phyloP scores from a whole-genome alignment of 306 rosid genomes.

The Vigna unguiculata region DNA sequence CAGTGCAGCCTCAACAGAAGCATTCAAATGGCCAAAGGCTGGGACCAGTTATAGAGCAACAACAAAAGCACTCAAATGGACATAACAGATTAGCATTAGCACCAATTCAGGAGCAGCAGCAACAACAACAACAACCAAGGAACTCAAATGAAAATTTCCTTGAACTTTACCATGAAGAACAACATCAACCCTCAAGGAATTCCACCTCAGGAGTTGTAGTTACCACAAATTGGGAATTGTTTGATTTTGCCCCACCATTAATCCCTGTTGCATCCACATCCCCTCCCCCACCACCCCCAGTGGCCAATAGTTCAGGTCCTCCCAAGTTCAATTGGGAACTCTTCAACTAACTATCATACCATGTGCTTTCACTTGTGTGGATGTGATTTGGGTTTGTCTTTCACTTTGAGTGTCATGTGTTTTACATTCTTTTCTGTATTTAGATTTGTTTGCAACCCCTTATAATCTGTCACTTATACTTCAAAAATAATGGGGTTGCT shows the following conservation, averaged over 20 bases:
- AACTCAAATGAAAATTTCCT: slow-evolving; percentile 46
- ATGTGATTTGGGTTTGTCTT: slow-evolving; percentile 66
- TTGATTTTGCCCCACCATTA: slow-evolving; percentile 66
- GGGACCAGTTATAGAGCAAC: slow-evolving; percentile 64
- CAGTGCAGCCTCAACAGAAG: slow-evolving; percentile 45
- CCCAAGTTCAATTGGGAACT: slow-evolving; percentile 90
- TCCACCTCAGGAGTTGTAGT: slow-evolving; percentile 73
- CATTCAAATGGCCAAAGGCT: slow-evolving; percentile 57
- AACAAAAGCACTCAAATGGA: slow-evolving; percentile 43
- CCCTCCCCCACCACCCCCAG: neutral
- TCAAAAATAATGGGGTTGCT: slow-evolving; percentile 75
- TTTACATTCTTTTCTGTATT: slow-evolving; percentile 85
- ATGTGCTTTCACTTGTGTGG: slow-evolving; percentile 55
- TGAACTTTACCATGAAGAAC: slow-evolving; percentile 36
- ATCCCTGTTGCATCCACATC: slow-evolving; percentile 52
- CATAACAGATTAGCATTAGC: slow-evolving; percentile 42
- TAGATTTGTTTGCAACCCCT: slow-evolving; percentile 67
- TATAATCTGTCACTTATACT: slow-evolving; percentile 51
- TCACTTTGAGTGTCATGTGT: slow-evolving; percentile 62
- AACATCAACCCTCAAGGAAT: slow-evolving; percentile 46
- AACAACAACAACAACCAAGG: slow-evolving; percentile 37
- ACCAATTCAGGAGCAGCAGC: slow-evolving; percentile 68
- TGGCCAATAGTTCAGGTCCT: slow-evolving; percentile 55
- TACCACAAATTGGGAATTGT: slow-evolving; percentile 93
- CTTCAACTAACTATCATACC: slow-evolving; percentile 60